Percentiles rank a stretch among this genome's conserved stretches.
These are phyloP conservation scores for Epichloe aotearoae DNA, from an alignment of 2,329 filamentous ascomycete species.

Conservation along the genomic window DNA sequence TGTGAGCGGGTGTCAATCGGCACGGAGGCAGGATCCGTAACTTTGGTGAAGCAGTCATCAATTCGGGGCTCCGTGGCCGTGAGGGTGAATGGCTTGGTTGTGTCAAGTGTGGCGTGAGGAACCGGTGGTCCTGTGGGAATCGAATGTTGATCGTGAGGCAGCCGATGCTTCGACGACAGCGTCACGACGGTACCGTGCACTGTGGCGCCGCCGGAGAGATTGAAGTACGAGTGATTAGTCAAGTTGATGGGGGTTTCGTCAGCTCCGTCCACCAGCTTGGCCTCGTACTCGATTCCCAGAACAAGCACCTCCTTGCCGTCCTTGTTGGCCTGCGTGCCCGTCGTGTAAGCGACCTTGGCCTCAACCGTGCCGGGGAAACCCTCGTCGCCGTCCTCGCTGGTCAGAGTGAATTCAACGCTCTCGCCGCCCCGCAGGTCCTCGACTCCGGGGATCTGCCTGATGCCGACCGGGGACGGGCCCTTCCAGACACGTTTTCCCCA, in stretches of 20 bases:
- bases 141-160: conserved; percentile 57
- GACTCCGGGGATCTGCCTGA: conserved; percentile 35
- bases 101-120: conserved; percentile 50
- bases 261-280: conserved; percentile 60
- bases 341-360: conserved; percentile 64
- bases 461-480: conserved; percentile 51
- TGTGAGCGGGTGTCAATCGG: conserved; percentile 51
- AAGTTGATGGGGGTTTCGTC: conserved; percentile 88
- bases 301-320: conserved; percentile 53
- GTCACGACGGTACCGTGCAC: conserved; percentile 52
- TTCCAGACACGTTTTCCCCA: conserved; percentile 74
- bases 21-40: conserved; percentile 44
- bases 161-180: conserved; percentile 49
- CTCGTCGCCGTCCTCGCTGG: conserved; percentile 72
- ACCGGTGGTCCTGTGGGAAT: conserved; percentile 62
- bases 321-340: conserved; percentile 50
- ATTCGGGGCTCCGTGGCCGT: conserved; percentile 59
- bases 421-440: conserved; percentile 46
- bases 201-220: conserved; percentile 39
- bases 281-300: conserved; percentile 81
- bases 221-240: conserved; percentile 87
- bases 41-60: conserved; percentile 82
- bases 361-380: conserved; percentile 81
- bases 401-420: conserved; percentile 50
- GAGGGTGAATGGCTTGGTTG: conserved; percentile 57